Conservation (phyloP, 208 protist species). For the Trypanosomatidae sp. region DNA sequence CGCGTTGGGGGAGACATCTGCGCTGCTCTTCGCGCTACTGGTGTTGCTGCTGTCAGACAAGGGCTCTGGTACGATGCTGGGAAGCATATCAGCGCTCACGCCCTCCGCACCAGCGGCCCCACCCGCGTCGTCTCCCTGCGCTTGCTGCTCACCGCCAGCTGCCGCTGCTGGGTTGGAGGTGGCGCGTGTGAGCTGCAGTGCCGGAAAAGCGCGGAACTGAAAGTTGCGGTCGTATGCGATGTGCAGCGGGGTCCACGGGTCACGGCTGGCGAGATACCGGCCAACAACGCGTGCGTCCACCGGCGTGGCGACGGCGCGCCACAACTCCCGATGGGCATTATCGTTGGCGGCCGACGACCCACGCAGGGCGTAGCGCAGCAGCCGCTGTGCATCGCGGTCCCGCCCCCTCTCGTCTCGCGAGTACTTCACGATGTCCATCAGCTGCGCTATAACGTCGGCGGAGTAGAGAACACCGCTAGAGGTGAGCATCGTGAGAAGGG, state of each 20-base stretch:
- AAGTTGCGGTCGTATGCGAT: conserved; percentile 60
- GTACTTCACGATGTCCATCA: conserved; percentile 93
- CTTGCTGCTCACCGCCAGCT: too few relatives aligned
- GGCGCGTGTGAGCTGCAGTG: conserved; percentile 19
- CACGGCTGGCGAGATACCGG: conserved; percentile 67
- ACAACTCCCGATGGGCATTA: conserved; percentile 49
- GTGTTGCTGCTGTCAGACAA: too few relatives aligned
- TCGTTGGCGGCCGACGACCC: conserved; percentile 63
- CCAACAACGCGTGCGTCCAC: conserved; percentile 76
- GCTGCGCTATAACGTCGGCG: conserved; percentile 74
- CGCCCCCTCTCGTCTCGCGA: conserved; percentile 37
- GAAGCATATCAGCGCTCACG: too few relatives aligned
- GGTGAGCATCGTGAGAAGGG: conserved; percentile 76
- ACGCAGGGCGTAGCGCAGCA: conserved; percentile 75
- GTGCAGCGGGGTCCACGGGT: conserved; percentile 65
- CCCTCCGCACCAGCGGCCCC: too few relatives aligned
- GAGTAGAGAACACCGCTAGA: conserved; percentile 81
- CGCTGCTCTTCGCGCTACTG: background rate
- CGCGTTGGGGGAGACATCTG: background rate
- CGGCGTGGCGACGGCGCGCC: conserved; percentile 44
- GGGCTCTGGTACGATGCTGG: too few relatives aligned
- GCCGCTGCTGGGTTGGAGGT: background rate
- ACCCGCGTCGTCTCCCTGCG: too few relatives aligned
- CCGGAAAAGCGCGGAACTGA: conserved; percentile 55
- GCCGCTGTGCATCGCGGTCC: conserved; percentile 69